Base-by-base conservation (phyloP, 768 basidiomycete genomes). In the Lentinula aciculospora region DNA sequence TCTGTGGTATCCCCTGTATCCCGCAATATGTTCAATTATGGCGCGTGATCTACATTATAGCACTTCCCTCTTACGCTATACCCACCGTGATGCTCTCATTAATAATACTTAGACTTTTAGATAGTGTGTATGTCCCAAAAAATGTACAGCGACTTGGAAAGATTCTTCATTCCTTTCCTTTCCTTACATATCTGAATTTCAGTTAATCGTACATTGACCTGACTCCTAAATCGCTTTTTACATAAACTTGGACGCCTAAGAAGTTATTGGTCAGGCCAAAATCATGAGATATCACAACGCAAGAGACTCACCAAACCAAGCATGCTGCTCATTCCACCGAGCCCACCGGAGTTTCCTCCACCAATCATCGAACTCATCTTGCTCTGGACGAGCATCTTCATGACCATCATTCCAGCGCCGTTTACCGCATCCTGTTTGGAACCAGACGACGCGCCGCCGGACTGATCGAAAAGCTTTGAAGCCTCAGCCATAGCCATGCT, bases 401-500 rank as follows among this genome's bases (percentile, higher is more conserved):
- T 85, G 58, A 90, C 82, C 0, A 88, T 93, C 83, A 87, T 85
- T 3, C 87, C 91, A 45, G 93, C 93, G 12, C 88, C 81, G 58
- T 89, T 91, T 65, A 95, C 84, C 8, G 85, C 86, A 64, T 93
- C 90, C 65, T 95, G 92, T 72, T 90, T 91, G 67, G 79, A 79
- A 9, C 86, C 85, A 10, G 81, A 78, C 3, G 83, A 74, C 3
- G 81, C 78, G 7, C 84, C 83, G 19, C 87, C 88, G 25, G 81
- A 77, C 61, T 79, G 72, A 64, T 92, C 89, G 63, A 94, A 89
- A 49, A 92, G 71, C 67, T 90, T 88, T 15, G 80, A 74, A 0
- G 85, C 88, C 63, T 95, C 87, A 0, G 83, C 82, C 91, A 96
- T 92, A 3, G 94, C 93, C 69, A 92, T 70, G 65, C 88, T 88